Base-by-base conservation (phyloP, 306 rosid species). In the Mimosa bimucronata region DNA sequence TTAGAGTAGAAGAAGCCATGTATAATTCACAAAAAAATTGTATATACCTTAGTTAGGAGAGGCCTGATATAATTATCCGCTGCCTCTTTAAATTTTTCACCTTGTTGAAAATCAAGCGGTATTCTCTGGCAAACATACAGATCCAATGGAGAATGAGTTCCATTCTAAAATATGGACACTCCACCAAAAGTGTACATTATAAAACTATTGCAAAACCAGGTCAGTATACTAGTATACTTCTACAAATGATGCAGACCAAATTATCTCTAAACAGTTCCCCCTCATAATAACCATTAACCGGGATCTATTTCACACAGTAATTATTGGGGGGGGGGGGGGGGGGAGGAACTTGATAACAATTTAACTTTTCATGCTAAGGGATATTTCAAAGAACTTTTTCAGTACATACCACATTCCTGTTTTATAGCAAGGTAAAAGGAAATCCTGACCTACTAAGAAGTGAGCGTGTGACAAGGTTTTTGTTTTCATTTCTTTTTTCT, bases 21-120 rank as follows among this genome's bases (percentile, higher is more conserved):
- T 52, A 46, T 41, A 44, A 67, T 44, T 19, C 26, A 12, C 55
- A 68, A 82, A 82, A 44, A 50, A 80, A 83, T 40, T 69, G 44
- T 28, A 50, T 28, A 68, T 73, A 93, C 99, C 99, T 95, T 95
- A 34, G 96, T 90, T 73, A 95, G 87, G 82, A 91, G 98, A 85
- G 99, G 99, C 88, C 93, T 87, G 70, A 93, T 85, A 83, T 95
- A 95, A 85, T 82, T 89, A 67, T 90, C 92, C 9, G 96, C 98
- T n/a, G 98, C 97, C 84, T 88, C 98, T 86, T 83, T 87, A 84
- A 91, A 95, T 71, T 87, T 88, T 71, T 89, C 94, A 76, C 89
- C 97, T 85, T 93, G 93, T 21, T 91, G 88, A 87, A 95, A 95
- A 86, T 95, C 99, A 80, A 95, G 98, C 25, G 99, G 98, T 85